Base-by-base conservation (phyloP, 2,329 filamentous ascomycete genomes). In the Thyridium curvatum region DNA sequence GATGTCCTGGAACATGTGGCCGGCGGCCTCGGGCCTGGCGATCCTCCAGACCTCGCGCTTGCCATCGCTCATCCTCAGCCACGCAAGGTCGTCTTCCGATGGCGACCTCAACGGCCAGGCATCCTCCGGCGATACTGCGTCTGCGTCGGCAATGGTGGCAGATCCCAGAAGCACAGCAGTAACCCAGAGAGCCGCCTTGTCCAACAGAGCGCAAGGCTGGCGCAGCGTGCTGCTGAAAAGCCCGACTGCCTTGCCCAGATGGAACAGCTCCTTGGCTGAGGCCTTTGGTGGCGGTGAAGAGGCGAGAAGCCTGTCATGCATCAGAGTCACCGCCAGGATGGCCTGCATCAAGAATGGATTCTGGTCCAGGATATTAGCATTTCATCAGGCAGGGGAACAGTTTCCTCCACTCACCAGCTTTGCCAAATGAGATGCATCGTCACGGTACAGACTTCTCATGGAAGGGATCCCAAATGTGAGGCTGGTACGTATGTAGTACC, bases 11-110 rank as follows among this genome's bases (percentile, higher is more conserved):
- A 49, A 30, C 10, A 66, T 48, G 34, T 59, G 46, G 46, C 78
- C 77, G 2, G 71, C 44, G 38, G 71, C 73, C 14, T 71, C 68
- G 0, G 59, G 47, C 9, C 71, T 59, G 1, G 69, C 60, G 0
- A 79, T 51, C 2, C 63, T 51, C 67, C 69, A 79, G 1, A 82
- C 60, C 4, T 65, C 62, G 38, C 62, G 66, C 54, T 82, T 82
- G 0, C 74, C 73, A 12, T 73, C 65, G 41, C 63, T 68, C 52
- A 82, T 66, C 36, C 62, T 70, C 3, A 82, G 51, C 79, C 78
- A 84, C 47, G 74, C 64, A 2, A 82, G 59, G 44, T 80, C 73
- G 1, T 56, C 49, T 1, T 59, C 42, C 1, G 58, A 58, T 0
- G 60, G 52, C 3, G 56, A 45, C 30, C 63, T 69, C 2, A 83